Conservation (phyloP, 441 rosid genomes). For the Pelargonium australe region DNA sequence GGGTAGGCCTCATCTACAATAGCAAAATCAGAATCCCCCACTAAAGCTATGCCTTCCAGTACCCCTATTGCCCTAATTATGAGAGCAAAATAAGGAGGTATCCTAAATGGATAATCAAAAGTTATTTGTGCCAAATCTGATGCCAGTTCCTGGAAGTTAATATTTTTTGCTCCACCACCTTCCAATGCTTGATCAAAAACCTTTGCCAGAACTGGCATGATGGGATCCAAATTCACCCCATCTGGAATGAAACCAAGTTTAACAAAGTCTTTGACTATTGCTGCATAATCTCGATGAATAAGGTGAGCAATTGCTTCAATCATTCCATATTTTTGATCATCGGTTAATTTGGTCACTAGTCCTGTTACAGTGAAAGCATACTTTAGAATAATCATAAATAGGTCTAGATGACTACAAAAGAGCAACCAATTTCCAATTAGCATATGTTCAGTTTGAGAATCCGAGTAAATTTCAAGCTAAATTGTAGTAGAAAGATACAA, state of each 20-base stretch:
- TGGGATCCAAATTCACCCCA: conserved; percentile 95
- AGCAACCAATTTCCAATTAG: neutral
- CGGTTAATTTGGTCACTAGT: conserved; percentile 82
- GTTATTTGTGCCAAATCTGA: conserved; percentile 94
- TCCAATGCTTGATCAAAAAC: conserved; percentile 99
- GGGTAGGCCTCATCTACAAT: conserved; percentile 97
- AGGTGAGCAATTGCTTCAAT: conserved; percentile 96
- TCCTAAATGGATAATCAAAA: conserved; percentile 95
- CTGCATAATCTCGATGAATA: conserved; percentile 84
- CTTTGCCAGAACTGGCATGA: conserved; percentile 88
- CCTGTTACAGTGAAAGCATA: conserved; percentile 40
- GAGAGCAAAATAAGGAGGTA: conserved; percentile 96
- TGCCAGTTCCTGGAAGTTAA: conserved; percentile 95
- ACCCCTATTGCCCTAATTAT: conserved; percentile 97
- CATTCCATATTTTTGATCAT: conserved; percentile 99
- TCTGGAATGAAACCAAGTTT: conserved; percentile 91
- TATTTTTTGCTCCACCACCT: conserved; percentile 93
- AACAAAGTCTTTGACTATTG: conserved; percentile 92
- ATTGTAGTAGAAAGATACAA: too few species aligned
- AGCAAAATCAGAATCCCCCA: conserved; percentile 94
- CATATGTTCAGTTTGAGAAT: neutral
- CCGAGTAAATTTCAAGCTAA: conserved; percentile 1
- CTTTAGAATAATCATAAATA: conserved; percentile 18
- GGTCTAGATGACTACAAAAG: conserved; percentile 13
- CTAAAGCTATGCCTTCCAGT: conserved; percentile 91